A percentile compares a stretch with the other conserved stretches of the same genome.
Evolutionary conservation across 768 basidiomycete species (phyloP).

Genomic region (Scleroderma citrinum): DNA sequence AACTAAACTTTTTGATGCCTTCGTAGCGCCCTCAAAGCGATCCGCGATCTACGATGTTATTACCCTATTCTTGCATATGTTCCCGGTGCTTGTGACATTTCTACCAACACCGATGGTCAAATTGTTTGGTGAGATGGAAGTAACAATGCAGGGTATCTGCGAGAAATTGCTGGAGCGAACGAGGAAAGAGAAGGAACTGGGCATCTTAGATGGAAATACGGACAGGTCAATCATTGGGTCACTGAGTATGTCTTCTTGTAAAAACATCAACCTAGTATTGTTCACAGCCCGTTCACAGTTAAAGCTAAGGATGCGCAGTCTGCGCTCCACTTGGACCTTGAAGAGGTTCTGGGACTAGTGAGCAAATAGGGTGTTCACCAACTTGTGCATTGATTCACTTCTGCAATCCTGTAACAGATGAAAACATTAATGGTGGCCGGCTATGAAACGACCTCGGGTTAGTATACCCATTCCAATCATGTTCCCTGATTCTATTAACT

Average conservation of each 20-base stretch:
- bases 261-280: neutral
- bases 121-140: constrained; percentile 20
- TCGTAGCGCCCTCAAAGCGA: constrained; percentile 14
- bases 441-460: constrained; percentile 45
- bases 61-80: constrained; percentile 19
- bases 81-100: constrained; percentile 28
- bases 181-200: constrained; percentile 28
- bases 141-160: constrained; percentile 30
- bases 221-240: constrained; percentile 36
- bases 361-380: neutral
- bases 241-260: constrained; percentile 20
- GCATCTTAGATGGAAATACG: constrained; percentile 21
- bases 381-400: neutral
- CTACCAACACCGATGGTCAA: constrained; percentile 27
- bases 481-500: neutral
- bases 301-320: neutral
- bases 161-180: constrained; percentile 26
- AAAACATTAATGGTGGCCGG: constrained; percentile 24
- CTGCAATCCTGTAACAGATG: neutral
- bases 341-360: neutral
- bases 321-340: neutral
- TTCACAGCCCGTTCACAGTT: neutral
- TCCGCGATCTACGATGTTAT: constrained; percentile 5
- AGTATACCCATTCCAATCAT: neutral
- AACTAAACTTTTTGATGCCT: constrained; percentile 19